Conservation (phyloP, 2,329 filamentous ascomycete species). For the Trichoderma koningiopsis region DNA sequence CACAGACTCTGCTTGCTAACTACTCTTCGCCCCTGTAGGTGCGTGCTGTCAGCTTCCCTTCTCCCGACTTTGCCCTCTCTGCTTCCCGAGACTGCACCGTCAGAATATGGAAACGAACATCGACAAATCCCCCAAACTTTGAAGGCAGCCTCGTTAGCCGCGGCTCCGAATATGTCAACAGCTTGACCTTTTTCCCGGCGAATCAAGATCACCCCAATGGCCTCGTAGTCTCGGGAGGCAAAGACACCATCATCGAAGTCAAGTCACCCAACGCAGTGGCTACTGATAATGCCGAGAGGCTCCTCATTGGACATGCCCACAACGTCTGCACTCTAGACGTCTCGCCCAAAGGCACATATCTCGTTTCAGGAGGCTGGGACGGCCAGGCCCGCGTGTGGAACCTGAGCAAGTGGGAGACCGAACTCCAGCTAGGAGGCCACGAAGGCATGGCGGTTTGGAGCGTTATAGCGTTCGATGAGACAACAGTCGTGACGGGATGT, state of each 20-base stretch:
- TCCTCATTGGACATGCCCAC: conserved; percentile 81
- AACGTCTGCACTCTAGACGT: conserved; percentile 89
- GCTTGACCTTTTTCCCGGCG: conserved; percentile 74
- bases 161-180: conserved; percentile 85
- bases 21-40: conserved; percentile 61
- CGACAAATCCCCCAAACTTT: conserved; percentile 68
- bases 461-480: conserved; percentile 79
- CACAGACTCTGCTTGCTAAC: conserved; percentile 25
- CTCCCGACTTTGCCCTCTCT: conserved; percentile 71
- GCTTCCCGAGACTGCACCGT: conserved; percentile 92
- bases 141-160: conserved; percentile 78
- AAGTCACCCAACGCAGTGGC: conserved; percentile 68
- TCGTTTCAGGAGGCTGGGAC: conserved; percentile 96
- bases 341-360: conserved; percentile 67
- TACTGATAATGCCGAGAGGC: conserved; percentile 77
- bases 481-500: conserved; percentile 84
- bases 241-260: conserved; percentile 91
- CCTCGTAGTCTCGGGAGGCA: conserved; percentile 82
- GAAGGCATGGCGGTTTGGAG: conserved; percentile 80
- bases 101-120: conserved; percentile 75
- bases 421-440: conserved; percentile 72
- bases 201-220: conserved; percentile 72
- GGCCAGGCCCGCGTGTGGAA: conserved; percentile 83
- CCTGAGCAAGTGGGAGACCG: conserved; percentile 80
- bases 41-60: conserved; percentile 79